Evolutionary conservation across 257 asterid species (phyloP).

Genomic region (Orobanche coerulescens): DNA sequence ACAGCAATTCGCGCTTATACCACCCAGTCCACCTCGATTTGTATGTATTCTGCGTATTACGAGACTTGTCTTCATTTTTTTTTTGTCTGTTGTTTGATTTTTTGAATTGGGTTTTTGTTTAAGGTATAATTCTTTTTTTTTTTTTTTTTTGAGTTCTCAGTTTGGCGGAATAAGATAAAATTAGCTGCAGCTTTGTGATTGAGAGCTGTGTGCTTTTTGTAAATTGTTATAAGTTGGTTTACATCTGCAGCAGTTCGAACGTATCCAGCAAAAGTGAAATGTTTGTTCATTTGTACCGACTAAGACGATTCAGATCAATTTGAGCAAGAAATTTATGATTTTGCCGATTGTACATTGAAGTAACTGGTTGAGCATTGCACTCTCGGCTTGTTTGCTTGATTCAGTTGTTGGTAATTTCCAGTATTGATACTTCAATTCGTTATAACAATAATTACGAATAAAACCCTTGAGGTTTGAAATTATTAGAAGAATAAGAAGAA

Average conservation of each 20-base stretch:
- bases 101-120: background rate
- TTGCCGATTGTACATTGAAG: background rate
- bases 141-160: background rate
- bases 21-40: constrained; percentile 26
- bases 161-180: constrained; percentile 3
- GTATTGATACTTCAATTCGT: background rate
- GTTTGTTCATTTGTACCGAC: background rate
- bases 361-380: background rate
- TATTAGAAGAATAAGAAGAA: too few species aligned
- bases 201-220: background rate
- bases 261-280: background rate
- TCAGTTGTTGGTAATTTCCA: background rate
- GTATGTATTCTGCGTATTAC: constrained; percentile 18
- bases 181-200: constrained; percentile 5
- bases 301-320: background rate
- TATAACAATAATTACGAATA: too few species aligned
- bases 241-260: background rate
- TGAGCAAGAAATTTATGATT: background rate
- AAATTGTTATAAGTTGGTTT: background rate
- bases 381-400: constrained; percentile 1
- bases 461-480: too few species aligned
- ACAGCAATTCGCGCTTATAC: constrained; percentile 22
- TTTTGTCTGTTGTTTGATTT: background rate
- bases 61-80: background rate
- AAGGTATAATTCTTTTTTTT: background rate